A percentile compares a stretch with the other conserved stretches of the same genome.
Evolutionary conservation across 805 yeast species (phyloP).

Genomic region (Kazachstania taianensis): DNA sequence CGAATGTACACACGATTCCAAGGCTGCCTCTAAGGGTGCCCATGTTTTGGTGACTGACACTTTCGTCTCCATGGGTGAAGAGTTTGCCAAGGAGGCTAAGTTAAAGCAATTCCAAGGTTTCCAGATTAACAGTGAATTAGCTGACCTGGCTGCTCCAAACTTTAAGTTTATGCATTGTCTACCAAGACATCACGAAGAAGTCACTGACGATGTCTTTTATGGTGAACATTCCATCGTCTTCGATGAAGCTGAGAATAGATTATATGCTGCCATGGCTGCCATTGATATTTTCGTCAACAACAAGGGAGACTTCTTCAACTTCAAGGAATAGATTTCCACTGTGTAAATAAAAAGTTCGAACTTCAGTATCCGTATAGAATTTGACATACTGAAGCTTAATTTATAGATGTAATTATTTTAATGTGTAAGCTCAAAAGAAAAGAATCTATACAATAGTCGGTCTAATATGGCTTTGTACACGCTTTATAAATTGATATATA

Average conservation of each 20-base stretch:
- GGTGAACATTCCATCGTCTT: conserved; percentile 76
- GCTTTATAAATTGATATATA: conserved; percentile 16
- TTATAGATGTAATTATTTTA: no score
- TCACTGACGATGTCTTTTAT: conserved; percentile 86
- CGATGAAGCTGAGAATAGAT: conserved; percentile 90
- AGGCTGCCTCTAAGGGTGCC: conserved; percentile 61
- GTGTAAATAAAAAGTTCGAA: no score
- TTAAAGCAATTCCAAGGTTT: conserved; percentile 76
- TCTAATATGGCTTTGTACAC: no score
- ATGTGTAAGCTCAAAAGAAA: no score
- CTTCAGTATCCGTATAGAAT: no score
- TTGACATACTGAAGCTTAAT: no score
- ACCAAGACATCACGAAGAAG: conserved; percentile 94
- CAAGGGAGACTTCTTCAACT: conserved; percentile 48
- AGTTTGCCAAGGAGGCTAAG: conserved; percentile 59
- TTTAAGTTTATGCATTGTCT: conserved; percentile 97
- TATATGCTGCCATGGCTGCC: conserved; percentile 93
- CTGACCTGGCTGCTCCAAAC: conserved; percentile 46
- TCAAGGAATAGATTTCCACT: conserved; percentile 7
- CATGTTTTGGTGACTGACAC: conserved; percentile 90
- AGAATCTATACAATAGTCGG: no score
- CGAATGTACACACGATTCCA: conserved; percentile 60
- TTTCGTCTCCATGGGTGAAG: conserved; percentile 98
- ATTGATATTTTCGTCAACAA: conserved; percentile 82
- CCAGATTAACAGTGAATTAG: conserved; percentile 66